phyloP scores from a whole-genome alignment of 306 rosid genomes.

The Morella rubra region DNA sequence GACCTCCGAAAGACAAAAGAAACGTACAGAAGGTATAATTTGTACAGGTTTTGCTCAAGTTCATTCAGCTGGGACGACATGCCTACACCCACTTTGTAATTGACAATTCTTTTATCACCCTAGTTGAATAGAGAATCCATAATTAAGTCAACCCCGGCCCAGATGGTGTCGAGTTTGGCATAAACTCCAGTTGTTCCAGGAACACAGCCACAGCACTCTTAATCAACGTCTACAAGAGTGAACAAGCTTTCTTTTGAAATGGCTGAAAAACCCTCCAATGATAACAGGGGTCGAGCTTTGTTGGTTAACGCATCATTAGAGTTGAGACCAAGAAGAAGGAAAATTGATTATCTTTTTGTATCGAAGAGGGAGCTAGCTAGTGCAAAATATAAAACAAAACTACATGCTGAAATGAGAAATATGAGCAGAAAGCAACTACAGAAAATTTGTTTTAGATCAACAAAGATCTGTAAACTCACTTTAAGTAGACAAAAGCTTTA shows the following conservation, averaged over 20 bases:
- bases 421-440: neutral
- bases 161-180: neutral
- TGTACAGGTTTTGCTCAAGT: slow-evolving; percentile 27
- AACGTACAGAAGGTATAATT: slow-evolving; percentile 23
- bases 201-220: neutral
- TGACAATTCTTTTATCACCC: slow-evolving; percentile 32
- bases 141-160: slow-evolving; percentile 4
- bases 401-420: neutral
- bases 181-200: neutral
- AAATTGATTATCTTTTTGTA: neutral
- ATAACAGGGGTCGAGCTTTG: neutral
- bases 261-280: neutral
- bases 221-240: neutral
- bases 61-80: slow-evolving; percentile 13
- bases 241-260: neutral
- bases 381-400: neutral
- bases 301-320: neutral
- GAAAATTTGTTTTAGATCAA: neutral
- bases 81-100: slow-evolving; percentile 36
- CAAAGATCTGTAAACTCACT: neutral
- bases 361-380: neutral
- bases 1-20: slow-evolving; percentile 26
- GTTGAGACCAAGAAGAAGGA: neutral
- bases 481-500: neutral
- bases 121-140: slow-evolving; percentile 35